Percentiles rank a stretch among this genome's conserved stretches.
Evolutionary conservation across 495 filamentous ascomycete species (phyloP).

Genomic region (Penicillium mononematosum): DNA sequence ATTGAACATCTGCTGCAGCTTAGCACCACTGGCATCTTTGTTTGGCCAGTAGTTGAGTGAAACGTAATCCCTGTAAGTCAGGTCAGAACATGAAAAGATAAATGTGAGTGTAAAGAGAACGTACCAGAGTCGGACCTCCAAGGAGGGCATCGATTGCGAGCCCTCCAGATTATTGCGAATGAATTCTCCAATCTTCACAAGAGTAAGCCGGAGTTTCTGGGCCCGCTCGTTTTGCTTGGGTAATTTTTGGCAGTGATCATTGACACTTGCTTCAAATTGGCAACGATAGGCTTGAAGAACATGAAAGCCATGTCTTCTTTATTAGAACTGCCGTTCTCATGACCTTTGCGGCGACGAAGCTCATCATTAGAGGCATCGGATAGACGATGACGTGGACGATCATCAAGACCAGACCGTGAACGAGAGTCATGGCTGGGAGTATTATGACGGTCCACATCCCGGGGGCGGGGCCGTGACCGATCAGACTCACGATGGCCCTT

Average conservation of each 20-base stretch:
- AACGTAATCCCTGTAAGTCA: constrained; percentile 44
- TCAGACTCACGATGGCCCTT: constrained; percentile 53
- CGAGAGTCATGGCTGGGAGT: constrained; percentile 45
- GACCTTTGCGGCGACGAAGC: constrained; percentile 41
- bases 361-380: constrained; percentile 45
- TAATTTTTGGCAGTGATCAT: constrained; percentile 63
- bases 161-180: constrained; percentile 40
- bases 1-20: constrained; percentile 51
- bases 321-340: constrained; percentile 42
- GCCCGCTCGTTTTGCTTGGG: constrained; percentile 59
- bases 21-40: constrained; percentile 43
- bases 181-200: constrained; percentile 51
- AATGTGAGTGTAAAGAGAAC: constrained; percentile 9
- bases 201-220: constrained; percentile 41
- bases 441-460: constrained; percentile 49
- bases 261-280: constrained; percentile 56
- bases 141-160: constrained; percentile 35
- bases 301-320: constrained; percentile 55
- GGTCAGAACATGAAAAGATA: constrained; percentile 5
- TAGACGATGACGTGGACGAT: constrained; percentile 36
- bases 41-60: constrained; percentile 51
- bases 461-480: constrained; percentile 49
- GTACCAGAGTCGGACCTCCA: constrained; percentile 51
- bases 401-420: constrained; percentile 35
- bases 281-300: constrained; percentile 59